Base-by-base conservation (phyloP, 1,284 basidiomycete species). In the Apiotrichum mycotoxinovorans region DNA sequence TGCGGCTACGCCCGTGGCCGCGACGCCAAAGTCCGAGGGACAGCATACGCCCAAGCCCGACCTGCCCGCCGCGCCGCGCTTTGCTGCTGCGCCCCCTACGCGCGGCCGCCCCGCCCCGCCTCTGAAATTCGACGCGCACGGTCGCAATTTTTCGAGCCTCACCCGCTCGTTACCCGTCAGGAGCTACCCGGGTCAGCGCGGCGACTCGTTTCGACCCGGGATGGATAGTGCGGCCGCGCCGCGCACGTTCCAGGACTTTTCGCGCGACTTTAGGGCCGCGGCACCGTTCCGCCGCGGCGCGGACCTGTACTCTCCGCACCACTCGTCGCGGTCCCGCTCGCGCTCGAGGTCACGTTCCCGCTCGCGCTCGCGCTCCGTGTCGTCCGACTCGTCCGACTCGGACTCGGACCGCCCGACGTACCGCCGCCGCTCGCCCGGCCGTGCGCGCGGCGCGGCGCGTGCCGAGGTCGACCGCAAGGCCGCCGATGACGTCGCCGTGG, bases 321-420 rank as follows among this genome's bases (percentile, higher is more conserved):
- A 41, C 25, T 52, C 53, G 30, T 56, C 57, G 43, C 23, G 54
- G 25, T 56, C 51, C 22, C 33, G 60, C 18, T 60, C 58, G 30
- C 18, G 57, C 33, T 56, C 62, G 5, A 47, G 63, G 26, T 61
- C 63, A 11, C 49, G 67, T 17, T 61, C 66, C 1, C 34, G 58
- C 15, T 60, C 65, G 0, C 40, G 58, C 18, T 66, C 67, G 4
- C 62, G 65, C 18, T 64, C 66, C n/a, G 54, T 58, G 14, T 53
- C 60, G 49, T 60, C 51, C 10, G 65, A 63, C 44, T 60, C 55
- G 11, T 67, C 67, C 8, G 71, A 72, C n/a, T 67, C 65, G 33
- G 59, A 58, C 42, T 65, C 69, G 35, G 67, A 65, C 35, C 54
- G 70, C 30, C 60, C 60, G n/a, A 35, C 52, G 14, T 68, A 67